A percentile compares a stretch with the other conserved stretches of the same genome.
phyloP scores from a whole-genome alignment of 352 stramenopile species.

The Thalassiosira ordinaria region DNA sequence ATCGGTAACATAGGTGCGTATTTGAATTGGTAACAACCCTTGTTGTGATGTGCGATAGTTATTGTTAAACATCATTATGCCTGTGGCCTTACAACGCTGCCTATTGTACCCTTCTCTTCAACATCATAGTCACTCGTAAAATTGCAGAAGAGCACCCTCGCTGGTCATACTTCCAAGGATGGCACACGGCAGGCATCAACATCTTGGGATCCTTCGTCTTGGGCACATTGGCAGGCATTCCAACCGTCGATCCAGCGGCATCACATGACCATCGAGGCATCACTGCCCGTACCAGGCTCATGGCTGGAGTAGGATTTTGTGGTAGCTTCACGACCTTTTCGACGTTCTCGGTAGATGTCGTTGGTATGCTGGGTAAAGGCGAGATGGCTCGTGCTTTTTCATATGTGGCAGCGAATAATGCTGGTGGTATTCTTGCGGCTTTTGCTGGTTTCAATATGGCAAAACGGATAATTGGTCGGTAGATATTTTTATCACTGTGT shows the following conservation, averaged over 20 bases:
- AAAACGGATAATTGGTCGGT: constrained; percentile 47
- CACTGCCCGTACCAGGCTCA: constrained; percentile 63
- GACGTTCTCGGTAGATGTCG: constrained; percentile 77
- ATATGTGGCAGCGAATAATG: constrained; percentile 76
- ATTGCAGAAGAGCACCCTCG: constrained; percentile 49
- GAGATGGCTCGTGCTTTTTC: constrained; percentile 56
- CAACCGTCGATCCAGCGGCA: constrained; percentile 22
- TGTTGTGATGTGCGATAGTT: constrained; percentile 44
- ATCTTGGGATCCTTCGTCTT: constrained; percentile 74
- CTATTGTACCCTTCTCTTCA: too few relatives aligned
- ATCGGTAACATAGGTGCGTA: constrained; percentile 51
- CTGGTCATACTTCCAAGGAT: constrained; percentile 50
- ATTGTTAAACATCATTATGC: too few relatives aligned
- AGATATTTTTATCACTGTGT: too few relatives aligned
- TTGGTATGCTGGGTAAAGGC: constrained; percentile 64
- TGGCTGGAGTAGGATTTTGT: constrained; percentile 77
- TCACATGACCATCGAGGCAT: constrained; percentile 32
- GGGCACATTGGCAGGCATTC: constrained; percentile 57
- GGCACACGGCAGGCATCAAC: constrained; percentile 82
- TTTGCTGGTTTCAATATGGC: constrained; percentile 57
- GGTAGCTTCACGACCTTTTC: constrained; percentile 81
- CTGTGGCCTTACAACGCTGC: too few relatives aligned
- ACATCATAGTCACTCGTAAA: constrained; percentile 46
- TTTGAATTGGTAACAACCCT: constrained; percentile 11
- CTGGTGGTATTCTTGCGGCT: constrained; percentile 52